Conservation (phyloP, 2,329 filamentous ascomycete species). For the Penicillium griseofulvum region DNA sequence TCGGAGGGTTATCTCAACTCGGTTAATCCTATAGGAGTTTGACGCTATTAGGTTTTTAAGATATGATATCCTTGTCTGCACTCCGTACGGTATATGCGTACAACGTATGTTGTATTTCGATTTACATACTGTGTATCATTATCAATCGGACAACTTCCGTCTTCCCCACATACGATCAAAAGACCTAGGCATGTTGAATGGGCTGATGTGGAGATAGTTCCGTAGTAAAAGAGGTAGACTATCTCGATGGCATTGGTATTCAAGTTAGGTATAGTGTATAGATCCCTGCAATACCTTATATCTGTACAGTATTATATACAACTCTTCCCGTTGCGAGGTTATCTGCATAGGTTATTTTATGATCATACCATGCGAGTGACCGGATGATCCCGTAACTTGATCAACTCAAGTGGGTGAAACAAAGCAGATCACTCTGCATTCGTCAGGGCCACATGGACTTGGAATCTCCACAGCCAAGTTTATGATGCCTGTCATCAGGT, state of each 20-base stretch:
- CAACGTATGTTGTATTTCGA: no score
- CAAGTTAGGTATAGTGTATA: neutral
- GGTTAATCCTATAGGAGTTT: neutral
- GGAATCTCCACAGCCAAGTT: neutral
- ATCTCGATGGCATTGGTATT: no score
- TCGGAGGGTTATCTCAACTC: neutral
- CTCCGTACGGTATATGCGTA: no score
- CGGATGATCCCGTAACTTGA: no score
- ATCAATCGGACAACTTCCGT: constrained; percentile 6
- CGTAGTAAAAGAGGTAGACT: no score
- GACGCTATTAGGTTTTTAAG: neutral
- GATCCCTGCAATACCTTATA: neutral
- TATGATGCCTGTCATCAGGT: neutral
- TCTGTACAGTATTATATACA: neutral
- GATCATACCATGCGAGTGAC: neutral
- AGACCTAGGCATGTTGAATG: neutral
- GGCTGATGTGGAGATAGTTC: no score
- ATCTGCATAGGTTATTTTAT: neutral
- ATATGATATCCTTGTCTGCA: no score
- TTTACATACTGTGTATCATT: neutral
- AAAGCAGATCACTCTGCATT: neutral
- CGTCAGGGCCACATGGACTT: neutral
- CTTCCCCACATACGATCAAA: neutral
- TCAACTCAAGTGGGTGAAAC: neutral
- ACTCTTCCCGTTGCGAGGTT: neutral